phyloP scores from a whole-genome alignment of 371 early-diverging fungal species.

The Coemansia linderi region DNA sequence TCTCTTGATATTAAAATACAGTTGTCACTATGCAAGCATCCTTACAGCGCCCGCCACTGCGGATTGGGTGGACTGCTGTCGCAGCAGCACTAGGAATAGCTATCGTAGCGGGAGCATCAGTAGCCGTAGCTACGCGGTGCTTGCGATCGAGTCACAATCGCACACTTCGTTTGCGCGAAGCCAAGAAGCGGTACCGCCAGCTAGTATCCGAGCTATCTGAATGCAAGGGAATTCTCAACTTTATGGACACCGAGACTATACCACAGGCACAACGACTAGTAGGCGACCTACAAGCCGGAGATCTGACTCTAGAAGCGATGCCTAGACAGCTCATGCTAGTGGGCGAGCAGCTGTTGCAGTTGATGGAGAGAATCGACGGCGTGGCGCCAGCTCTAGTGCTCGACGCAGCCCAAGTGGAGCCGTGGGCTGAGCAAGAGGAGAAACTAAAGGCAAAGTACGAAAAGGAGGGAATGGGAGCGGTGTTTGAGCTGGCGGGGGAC shows the following conservation, averaged over 20 bases:
- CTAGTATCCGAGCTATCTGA: slow-evolving; percentile 36
- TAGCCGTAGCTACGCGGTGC: slow-evolving; percentile 19
- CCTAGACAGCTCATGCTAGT: slow-evolving; percentile 26
- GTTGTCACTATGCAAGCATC: slow-evolving; percentile 1
- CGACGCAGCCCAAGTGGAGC: slow-evolving; percentile 45
- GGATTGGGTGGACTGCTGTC: slow-evolving; percentile 11
- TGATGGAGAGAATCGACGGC: slow-evolving; percentile 49
- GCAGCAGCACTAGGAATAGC: slow-evolving; percentile 15
- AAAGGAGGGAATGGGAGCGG: slow-evolving; percentile 26
- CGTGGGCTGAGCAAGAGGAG: slow-evolving; percentile 48
- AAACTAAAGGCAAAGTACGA: slow-evolving; percentile 17
- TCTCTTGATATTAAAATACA: neutral
- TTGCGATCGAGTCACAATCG: slow-evolving; percentile 28
- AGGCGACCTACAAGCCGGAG: slow-evolving; percentile 3
- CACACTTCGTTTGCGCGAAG: slow-evolving; percentile 28
- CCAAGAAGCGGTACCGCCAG: slow-evolving; percentile 27
- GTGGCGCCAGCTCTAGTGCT: slow-evolving; percentile 45
- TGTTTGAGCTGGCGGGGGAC: slow-evolving; percentile 42
- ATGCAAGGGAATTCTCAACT: slow-evolving; percentile 35
- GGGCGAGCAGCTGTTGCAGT: slow-evolving; percentile 30
- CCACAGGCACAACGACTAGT: slow-evolving; percentile 22
- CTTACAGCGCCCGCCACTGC: neutral
- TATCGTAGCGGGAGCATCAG: slow-evolving; percentile 16
- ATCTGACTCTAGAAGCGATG: slow-evolving; percentile 14
- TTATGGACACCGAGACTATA: slow-evolving; percentile 24